phyloP scores from a whole-genome alignment of 2,329 filamentous ascomycete species.

The Botryotinia calthae region DNA sequence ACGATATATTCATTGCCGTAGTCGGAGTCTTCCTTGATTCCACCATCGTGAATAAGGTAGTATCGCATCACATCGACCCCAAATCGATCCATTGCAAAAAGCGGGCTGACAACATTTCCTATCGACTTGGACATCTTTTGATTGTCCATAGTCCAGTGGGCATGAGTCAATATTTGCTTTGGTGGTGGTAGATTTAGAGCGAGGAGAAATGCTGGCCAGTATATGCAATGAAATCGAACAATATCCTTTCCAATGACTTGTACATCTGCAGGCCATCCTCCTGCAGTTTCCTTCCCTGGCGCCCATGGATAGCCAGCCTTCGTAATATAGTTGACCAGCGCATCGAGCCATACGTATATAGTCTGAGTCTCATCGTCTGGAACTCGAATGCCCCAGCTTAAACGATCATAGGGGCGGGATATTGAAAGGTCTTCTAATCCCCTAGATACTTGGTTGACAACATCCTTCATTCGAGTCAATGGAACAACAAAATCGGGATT shows the following conservation, averaged over 20 bases:
- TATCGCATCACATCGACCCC: constrained; percentile 85
- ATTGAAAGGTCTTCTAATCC: constrained; percentile 86
- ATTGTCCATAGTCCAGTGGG: constrained; percentile 89
- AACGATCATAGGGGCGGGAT: constrained; percentile 73
- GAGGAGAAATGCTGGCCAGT: constrained; percentile 96
- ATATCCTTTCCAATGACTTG: constrained; percentile 98
- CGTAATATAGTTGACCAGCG: constrained; percentile 89
- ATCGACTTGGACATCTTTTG: constrained; percentile 96
- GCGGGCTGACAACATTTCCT: constrained; percentile 93
- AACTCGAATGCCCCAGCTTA: constrained; percentile 86
- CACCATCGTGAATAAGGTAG: constrained; percentile 80
- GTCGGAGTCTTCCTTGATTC: constrained; percentile 72
- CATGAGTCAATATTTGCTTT: constrained; percentile 79
- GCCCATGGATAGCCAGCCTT: constrained; percentile 82
- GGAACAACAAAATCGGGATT: constrained; percentile 81
- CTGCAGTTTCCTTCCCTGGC: constrained; percentile 58
- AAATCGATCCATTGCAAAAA: constrained; percentile 85
- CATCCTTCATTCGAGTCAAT: constrained; percentile 67
- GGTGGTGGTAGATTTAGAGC: constrained; percentile 78
- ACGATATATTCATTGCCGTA: constrained; percentile 80
- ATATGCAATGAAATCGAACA: constrained; percentile 90
- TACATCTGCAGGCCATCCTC: constrained; percentile 85
- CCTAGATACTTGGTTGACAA: constrained; percentile 71
- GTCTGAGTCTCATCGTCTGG: constrained; percentile 83
- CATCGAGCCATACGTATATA: constrained; percentile 98